A percentile compares a stretch with the other conserved stretches of the same genome.
These are phyloP conservation scores for Pestalotiopsis fici DNA, from an alignment of 2,329 filamentous ascomycete species.

Conservation along the genomic window DNA sequence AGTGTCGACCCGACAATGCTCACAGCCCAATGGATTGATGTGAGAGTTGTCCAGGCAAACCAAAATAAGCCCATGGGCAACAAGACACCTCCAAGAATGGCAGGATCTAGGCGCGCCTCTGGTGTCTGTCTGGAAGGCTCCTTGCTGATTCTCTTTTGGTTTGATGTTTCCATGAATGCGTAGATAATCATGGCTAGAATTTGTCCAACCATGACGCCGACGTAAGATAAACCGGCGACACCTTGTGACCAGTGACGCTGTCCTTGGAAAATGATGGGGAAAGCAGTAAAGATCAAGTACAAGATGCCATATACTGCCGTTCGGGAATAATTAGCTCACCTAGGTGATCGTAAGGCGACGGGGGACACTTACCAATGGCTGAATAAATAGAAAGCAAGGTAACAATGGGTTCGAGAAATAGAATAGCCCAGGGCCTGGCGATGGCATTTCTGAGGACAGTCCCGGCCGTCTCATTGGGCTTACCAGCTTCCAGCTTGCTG, in stretches of 20 bases:
- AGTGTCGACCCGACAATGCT: slow-evolving; percentile 23
- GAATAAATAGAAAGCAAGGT: slow-evolving; percentile 64
- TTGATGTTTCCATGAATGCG: slow-evolving; percentile 53
- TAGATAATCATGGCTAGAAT: slow-evolving; percentile 55
- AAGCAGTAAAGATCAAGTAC: slow-evolving; percentile 58
- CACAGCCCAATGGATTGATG: slow-evolving; percentile 51
- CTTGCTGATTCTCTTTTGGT: slow-evolving; percentile 46
- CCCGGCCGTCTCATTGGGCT: slow-evolving; percentile 36
- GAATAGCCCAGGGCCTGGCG: slow-evolving; percentile 64
- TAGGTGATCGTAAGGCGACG: neutral
- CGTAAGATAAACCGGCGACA: slow-evolving; percentile 63
- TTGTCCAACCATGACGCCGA: slow-evolving; percentile 68
- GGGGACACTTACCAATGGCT: slow-evolving; percentile 42
- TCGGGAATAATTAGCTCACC: neutral
- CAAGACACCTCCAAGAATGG: slow-evolving; percentile 59
- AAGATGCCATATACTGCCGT: slow-evolving; percentile 46
- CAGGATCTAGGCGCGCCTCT: slow-evolving; percentile 62
- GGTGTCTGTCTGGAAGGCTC: slow-evolving; percentile 48
- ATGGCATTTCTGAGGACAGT: slow-evolving; percentile 56
- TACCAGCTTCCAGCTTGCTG: slow-evolving; percentile 43
- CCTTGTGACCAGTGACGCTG: slow-evolving; percentile 57
- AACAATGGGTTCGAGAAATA: slow-evolving; percentile 71
- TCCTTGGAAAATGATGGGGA: slow-evolving; percentile 64
- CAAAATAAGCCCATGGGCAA: slow-evolving; percentile 65
- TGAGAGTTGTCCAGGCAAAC: slow-evolving; percentile 64